These are phyloP conservation scores for Ampelocalamus luodianensis DNA, from an alignment of 176 grass and related monocot species.

Conservation along the genomic window DNA sequence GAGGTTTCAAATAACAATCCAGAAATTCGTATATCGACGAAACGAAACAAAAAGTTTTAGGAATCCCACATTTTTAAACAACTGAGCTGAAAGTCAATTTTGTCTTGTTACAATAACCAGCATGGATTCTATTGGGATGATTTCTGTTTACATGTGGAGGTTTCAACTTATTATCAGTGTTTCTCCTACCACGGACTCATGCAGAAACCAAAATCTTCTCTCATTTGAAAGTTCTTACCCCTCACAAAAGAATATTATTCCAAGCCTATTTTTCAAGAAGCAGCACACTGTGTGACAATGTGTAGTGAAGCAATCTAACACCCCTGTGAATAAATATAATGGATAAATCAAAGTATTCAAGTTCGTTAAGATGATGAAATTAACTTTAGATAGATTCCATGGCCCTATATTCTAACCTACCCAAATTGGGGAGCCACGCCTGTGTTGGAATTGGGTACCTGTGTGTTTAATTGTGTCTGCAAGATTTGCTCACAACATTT, in stretches of 20 bases:
- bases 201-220: neutral
- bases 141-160: neutral
- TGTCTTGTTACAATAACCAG: neutral
- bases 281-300: neutral
- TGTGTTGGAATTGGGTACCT: conserved; percentile 12
- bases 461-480: neutral
- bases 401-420: neutral
- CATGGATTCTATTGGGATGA: neutral
- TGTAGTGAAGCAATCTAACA: conserved; percentile 18
- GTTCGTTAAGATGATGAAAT: conserved; percentile 10
- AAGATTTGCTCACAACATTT: neutral
- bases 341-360: neutral
- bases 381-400: neutral
- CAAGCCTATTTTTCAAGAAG: conserved; percentile 11
- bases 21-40: too few species aligned
- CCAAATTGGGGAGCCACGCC: neutral
- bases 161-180: conserved; percentile 6
- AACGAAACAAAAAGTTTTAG: too few species aligned
- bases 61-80: too few species aligned
- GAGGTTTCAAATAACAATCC: too few species aligned
- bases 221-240: neutral
- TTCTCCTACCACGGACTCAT: neutral
- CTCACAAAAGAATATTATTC: neutral
- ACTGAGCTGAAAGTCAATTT: too few species aligned
- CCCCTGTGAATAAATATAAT: neutral